These are phyloP conservation scores for Dillenia turbinata DNA, from an alignment of 164 flowering plant species.

Conservation along the genomic window DNA sequence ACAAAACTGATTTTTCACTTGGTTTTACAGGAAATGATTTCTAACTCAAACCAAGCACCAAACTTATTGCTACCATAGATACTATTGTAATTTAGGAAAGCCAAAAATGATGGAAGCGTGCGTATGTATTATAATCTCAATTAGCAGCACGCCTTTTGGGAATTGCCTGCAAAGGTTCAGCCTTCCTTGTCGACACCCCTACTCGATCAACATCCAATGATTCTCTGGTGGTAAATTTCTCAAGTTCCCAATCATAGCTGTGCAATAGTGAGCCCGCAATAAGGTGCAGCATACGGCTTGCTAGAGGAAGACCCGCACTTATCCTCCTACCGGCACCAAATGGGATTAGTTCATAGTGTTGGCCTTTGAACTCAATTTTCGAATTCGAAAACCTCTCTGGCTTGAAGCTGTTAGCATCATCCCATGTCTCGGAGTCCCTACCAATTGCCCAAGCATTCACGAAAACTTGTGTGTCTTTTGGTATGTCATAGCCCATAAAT, in stretches of 20 bases:
- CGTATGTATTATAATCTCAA: too few relatives aligned
- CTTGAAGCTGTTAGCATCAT: constrained; percentile 30
- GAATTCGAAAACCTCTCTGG: constrained; percentile 45
- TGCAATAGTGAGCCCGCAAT: constrained; percentile 10
- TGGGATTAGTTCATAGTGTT: constrained; percentile 34
- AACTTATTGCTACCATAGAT: too few relatives aligned
- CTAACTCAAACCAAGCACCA: too few relatives aligned
- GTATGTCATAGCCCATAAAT: constrained; percentile 35
- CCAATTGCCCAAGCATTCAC: constrained; percentile 60
- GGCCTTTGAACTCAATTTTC: constrained; percentile 35
- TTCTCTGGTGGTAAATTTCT: neutral
- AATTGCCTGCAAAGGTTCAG: constrained; percentile 4
- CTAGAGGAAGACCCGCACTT: constrained; percentile 21
- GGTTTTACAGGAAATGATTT: too few relatives aligned
- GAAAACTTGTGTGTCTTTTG: constrained; percentile 37
- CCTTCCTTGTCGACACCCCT: constrained; percentile 4
- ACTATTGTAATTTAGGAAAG: too few relatives aligned
- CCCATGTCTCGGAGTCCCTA: constrained; percentile 41
- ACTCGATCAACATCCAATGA: constrained; percentile 3
- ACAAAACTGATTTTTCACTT: too few relatives aligned
- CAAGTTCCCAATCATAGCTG: constrained; percentile 13
- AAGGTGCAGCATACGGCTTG: constrained; percentile 4
- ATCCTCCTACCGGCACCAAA: constrained; percentile 44
- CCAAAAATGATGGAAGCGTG: too few relatives aligned
- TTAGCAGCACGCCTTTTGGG: neutral